A percentile compares a stretch with the other conserved stretches of the same genome.
Conservation (phyloP, 805 yeast genomes). For the Yamadazyma nakazawae region DNA sequence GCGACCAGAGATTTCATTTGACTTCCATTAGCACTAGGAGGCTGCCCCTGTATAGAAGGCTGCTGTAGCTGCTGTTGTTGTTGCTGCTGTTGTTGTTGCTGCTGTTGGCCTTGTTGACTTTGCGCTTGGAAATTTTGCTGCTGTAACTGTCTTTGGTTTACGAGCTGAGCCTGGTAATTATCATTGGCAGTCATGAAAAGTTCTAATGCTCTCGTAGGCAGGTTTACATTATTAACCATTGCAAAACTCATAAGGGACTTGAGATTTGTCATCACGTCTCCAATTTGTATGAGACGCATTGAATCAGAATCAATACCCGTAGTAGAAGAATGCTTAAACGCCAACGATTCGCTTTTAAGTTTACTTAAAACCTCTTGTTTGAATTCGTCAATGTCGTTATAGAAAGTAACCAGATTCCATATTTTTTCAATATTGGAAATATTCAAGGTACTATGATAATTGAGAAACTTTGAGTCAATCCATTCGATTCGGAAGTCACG, state of each 20-base stretch:
- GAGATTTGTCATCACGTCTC: conserved; percentile 74
- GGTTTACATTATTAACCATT: conserved; percentile 41
- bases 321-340: conserved; percentile 47
- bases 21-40: neutral
- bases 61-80: conserved; percentile 1
- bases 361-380: conserved; percentile 17
- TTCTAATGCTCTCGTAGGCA: conserved; percentile 57
- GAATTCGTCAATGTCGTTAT: conserved; percentile 11
- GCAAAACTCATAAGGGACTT: conserved; percentile 62
- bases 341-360: conserved; percentile 30
- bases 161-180: conserved; percentile 19
- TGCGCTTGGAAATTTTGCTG: conserved; percentile 7
- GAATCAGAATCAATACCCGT: conserved; percentile 65
- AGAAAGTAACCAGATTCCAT: conserved; percentile 3
- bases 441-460: conserved; percentile 25
- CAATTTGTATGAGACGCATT: conserved; percentile 67
- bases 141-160: conserved; percentile 12
- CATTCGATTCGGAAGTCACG: conserved; percentile 66
- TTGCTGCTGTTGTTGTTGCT: conserved; percentile 4
- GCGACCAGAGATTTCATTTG: neutral
- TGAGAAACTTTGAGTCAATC: conserved; percentile 51
- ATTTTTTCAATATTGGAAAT: conserved; percentile 5
- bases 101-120: neutral
- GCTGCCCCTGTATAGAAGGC: neutral
- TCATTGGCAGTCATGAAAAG: conserved; percentile 27